A percentile compares a stretch with the other conserved stretches of the same genome.
phyloP scores from a whole-genome alignment of 2,329 filamentous ascomycete genomes.

The Zymoseptoria ardabiliae region DNA sequence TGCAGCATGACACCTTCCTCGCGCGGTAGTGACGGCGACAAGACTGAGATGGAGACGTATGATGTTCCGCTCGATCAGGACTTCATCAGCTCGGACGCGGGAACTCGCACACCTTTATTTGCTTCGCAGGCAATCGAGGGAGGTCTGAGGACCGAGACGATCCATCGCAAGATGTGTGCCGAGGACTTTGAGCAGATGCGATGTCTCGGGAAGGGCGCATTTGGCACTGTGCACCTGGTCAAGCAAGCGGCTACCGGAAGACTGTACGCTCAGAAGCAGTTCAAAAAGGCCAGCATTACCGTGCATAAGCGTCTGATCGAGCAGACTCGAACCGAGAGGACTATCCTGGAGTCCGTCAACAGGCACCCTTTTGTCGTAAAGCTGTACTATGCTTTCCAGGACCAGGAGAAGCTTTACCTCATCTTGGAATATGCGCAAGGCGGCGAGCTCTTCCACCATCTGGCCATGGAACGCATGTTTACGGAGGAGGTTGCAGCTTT shows the following conservation, averaged over 20 bases:
- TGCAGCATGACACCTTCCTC: slow-evolving; percentile 47
- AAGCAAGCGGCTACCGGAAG: slow-evolving; percentile 81
- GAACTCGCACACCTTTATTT: slow-evolving; percentile 29
- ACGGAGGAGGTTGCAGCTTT: slow-evolving; percentile 82
- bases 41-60: slow-evolving; percentile 72
- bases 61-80: slow-evolving; percentile 79
- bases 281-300: slow-evolving; percentile 91
- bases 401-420: slow-evolving; percentile 93
- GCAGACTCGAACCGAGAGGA: slow-evolving; percentile 94
- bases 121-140: slow-evolving; percentile 43
- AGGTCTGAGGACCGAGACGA: slow-evolving; percentile 45
- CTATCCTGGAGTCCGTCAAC: slow-evolving; percentile 91
- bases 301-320: slow-evolving; percentile 94
- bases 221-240: slow-evolving; percentile 88
- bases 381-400: slow-evolving; percentile 96
- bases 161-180: slow-evolving; percentile 75
- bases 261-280: slow-evolving; percentile 95
- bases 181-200: slow-evolving; percentile 84
- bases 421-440: slow-evolving; percentile 97
- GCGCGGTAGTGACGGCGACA: slow-evolving; percentile 56
- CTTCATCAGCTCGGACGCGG: slow-evolving; percentile 61
- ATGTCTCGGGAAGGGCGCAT: slow-evolving; percentile 92
- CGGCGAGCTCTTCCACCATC: slow-evolving; percentile 92
- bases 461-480: slow-evolving; percentile 93
- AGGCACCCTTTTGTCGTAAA: slow-evolving; percentile 97